phyloP scores from a whole-genome alignment of 495 filamentous ascomycete species.

The Neurospora sp. region DNA sequence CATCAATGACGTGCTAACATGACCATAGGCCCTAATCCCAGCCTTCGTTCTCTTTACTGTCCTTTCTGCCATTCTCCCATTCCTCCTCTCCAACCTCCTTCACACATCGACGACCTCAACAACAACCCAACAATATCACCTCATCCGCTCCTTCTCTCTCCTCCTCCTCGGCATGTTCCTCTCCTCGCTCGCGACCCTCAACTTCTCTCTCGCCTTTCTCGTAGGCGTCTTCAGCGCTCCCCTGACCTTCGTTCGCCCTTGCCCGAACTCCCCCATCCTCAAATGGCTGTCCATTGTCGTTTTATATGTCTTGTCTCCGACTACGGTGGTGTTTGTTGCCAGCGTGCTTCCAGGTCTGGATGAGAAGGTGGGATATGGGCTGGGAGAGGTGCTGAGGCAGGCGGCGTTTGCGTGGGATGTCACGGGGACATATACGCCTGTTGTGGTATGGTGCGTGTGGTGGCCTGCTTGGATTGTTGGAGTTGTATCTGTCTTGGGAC shows the following conservation, averaged over 20 bases:
- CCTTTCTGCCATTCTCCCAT: constrained; percentile 50
- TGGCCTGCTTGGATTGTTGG: constrained; percentile 90
- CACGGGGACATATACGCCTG: constrained; percentile 79
- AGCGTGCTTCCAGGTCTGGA: constrained; percentile 41
- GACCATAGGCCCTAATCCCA: constrained; percentile 42
- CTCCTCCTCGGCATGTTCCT: constrained; percentile 85
- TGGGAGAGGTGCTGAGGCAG: constrained; percentile 54
- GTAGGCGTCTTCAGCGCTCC: constrained; percentile 70
- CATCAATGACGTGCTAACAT: constrained; percentile 10
- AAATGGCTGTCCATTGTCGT: constrained; percentile 20
- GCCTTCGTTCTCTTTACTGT: constrained; percentile 49
- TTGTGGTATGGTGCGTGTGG: constrained; percentile 96
- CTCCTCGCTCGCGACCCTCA: constrained; percentile 86
- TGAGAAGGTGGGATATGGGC: background rate
- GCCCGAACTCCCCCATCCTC: constrained; percentile 23
- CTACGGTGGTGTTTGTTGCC: constrained; percentile 46
- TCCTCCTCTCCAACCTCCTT: constrained; percentile 43
- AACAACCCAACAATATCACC: constrained; percentile 58
- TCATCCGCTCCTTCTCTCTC: constrained; percentile 86
- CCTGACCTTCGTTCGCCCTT: constrained; percentile 57
- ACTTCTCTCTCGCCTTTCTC: constrained; percentile 86
- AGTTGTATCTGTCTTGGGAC: constrained; percentile 30
- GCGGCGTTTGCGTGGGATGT: constrained; percentile 88
- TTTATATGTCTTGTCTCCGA: constrained; percentile 54
- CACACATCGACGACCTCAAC: constrained; percentile 34